Conservation (phyloP, 257 asterid species). For the Petunia axillaris region DNA sequence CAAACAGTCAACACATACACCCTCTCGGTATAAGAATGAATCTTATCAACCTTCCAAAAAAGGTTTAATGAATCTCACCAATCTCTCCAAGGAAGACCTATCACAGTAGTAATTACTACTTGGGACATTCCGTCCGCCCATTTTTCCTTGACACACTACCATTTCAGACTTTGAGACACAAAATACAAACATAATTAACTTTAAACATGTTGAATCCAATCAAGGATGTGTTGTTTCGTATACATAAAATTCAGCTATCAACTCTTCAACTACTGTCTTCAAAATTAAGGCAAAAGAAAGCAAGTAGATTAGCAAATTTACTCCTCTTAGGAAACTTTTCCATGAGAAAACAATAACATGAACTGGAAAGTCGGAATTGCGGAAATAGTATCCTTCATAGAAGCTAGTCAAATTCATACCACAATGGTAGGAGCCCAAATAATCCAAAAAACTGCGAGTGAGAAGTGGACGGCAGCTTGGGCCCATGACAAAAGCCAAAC, state of each 20-base stretch:
- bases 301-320: not conserved
- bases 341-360: conserved; percentile 18
- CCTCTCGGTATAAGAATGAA: not conserved
- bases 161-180: conserved; percentile 4
- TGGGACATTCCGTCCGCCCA: not conserved
- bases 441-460: conserved; percentile 77
- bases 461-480: conserved; percentile 69
- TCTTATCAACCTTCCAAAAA: not conserved
- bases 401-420: conserved; percentile 47
- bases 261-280: not conserved
- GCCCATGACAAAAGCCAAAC: conserved; percentile 79
- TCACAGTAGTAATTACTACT: not conserved
- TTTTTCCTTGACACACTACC: not conserved
- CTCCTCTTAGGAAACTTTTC: not conserved
- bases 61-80: not conserved
- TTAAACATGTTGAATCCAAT: not conserved
- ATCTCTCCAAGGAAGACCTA: not conserved
- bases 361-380: not conserved
- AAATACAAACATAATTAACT: not conserved
- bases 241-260: not conserved
- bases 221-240: not conserved
- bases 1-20: not conserved
- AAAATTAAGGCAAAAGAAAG: not conserved
- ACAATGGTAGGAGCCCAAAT: conserved; percentile 87
- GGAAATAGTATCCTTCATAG: not conserved